These are phyloP conservation scores for Areca catechu DNA, from an alignment of 176 grass and related monocot species.

Conservation along the genomic window DNA sequence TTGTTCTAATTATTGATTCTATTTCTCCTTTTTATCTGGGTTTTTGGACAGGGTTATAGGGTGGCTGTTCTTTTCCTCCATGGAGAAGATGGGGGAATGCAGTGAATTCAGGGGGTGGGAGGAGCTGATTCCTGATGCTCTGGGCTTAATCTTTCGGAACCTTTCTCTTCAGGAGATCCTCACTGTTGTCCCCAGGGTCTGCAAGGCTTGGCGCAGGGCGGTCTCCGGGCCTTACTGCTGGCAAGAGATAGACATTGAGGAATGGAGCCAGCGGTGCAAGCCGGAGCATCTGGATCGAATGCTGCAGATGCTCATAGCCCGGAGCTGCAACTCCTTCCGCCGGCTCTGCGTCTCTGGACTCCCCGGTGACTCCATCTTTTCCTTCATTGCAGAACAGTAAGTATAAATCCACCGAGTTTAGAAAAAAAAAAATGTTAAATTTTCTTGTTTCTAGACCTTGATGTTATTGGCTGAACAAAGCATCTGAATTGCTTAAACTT, in stretches of 20 bases:
- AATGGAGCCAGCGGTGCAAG: conserved; percentile 82
- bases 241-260: conserved; percentile 93
- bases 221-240: conserved; percentile 88
- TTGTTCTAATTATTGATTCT: too few species aligned
- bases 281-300: conserved; percentile 74
- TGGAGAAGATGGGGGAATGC: conserved; percentile 50
- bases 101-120: conserved; percentile 69
- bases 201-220: conserved; percentile 65
- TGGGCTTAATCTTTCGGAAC: conserved; percentile 84
- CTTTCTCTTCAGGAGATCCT: conserved; percentile 77
- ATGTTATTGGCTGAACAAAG: too few species aligned
- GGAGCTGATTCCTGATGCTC: conserved; percentile 79
- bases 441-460: too few species aligned
- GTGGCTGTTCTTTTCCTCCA: not conserved
- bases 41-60: not conserved
- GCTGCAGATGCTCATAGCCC: conserved; percentile 65
- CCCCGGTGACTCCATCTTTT: conserved; percentile 55
- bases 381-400: conserved; percentile 85
- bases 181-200: conserved; percentile 83
- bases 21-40: too few species aligned
- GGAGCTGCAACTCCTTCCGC: conserved; percentile 59
- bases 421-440: too few species aligned
- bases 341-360: conserved; percentile 73
- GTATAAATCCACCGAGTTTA: not conserved
- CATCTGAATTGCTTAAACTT: too few species aligned